Conservation (phyloP, 257 asterid genomes). For the Mitragyna speciosa region DNA sequence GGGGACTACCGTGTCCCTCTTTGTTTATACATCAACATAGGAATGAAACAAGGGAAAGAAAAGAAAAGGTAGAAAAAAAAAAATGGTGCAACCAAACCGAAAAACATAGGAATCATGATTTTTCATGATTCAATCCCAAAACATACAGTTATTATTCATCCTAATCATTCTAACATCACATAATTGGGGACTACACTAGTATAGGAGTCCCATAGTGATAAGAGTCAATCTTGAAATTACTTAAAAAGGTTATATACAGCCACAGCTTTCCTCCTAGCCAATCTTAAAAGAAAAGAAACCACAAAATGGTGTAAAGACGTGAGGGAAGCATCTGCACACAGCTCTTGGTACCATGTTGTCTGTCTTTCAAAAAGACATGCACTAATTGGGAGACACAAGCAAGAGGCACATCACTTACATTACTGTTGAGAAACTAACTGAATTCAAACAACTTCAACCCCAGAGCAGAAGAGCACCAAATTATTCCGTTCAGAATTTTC, state of each 20-base stretch:
- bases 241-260: conserved; percentile 15
- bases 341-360: not conserved
- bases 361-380: not conserved
- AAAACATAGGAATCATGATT: not conserved
- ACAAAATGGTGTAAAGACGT: not conserved
- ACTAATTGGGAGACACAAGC: no score
- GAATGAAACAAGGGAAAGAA: not conserved
- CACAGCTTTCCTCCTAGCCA: not conserved
- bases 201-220: not conserved
- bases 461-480: conserved; percentile 6
- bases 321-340: not conserved
- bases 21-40: not conserved
- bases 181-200: not conserved
- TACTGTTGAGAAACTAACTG: not conserved
- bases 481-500: not conserved
- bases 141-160: conserved; percentile 1
- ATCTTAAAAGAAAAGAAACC: not conserved
- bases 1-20: not conserved
- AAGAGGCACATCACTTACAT: not conserved
- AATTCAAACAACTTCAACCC: conserved; percentile 4
- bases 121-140: not conserved
- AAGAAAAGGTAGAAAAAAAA: not conserved
- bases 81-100: not conserved
- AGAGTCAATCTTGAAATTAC: conserved; percentile 2
- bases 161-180: not conserved